phyloP scores from a whole-genome alignment of 495 filamentous ascomycete genomes.

The Lentithecium fluviatile region DNA sequence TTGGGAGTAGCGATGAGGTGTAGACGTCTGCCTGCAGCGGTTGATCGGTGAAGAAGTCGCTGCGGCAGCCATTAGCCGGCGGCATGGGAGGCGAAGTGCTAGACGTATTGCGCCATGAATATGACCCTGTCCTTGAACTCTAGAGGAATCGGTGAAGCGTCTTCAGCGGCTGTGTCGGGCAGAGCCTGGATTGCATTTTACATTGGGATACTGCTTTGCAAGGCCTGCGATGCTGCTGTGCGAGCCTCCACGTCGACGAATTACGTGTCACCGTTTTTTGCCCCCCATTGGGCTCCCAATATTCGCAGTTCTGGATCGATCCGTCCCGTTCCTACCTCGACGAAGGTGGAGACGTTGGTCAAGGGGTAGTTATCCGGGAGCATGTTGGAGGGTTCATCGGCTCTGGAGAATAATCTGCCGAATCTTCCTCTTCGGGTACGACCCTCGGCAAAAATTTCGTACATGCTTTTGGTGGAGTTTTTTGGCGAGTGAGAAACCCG shows the following conservation, averaged over 20 bases:
- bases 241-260: conserved; percentile 1
- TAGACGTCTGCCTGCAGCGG: conserved; percentile 8
- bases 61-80: background rate
- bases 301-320: no score
- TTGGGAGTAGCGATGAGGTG: conserved; percentile 3
- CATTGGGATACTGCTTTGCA: conserved; percentile 2
- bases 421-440: background rate
- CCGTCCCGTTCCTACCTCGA: no score
- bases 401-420: conserved; percentile 3
- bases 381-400: background rate
- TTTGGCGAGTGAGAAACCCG: conserved; percentile 4
- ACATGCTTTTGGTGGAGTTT: conserved; percentile 13
- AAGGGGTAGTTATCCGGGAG: conserved; percentile 7
- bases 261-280: no score
- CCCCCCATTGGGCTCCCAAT: no score
- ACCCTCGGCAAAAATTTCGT: conserved; percentile 2
- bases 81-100: background rate
- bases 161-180: conserved; percentile 4
- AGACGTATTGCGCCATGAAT: conserved; percentile 8
- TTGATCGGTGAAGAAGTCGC: conserved; percentile 11
- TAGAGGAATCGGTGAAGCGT: background rate
- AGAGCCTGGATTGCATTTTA: conserved; percentile 11
- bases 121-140: conserved; percentile 3
- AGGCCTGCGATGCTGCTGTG: conserved; percentile 11
- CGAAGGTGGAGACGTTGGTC: conserved; percentile 7